phyloP scores from a whole-genome alignment of 768 basidiomycete species.

The Xerocomellus dryophilus region DNA sequence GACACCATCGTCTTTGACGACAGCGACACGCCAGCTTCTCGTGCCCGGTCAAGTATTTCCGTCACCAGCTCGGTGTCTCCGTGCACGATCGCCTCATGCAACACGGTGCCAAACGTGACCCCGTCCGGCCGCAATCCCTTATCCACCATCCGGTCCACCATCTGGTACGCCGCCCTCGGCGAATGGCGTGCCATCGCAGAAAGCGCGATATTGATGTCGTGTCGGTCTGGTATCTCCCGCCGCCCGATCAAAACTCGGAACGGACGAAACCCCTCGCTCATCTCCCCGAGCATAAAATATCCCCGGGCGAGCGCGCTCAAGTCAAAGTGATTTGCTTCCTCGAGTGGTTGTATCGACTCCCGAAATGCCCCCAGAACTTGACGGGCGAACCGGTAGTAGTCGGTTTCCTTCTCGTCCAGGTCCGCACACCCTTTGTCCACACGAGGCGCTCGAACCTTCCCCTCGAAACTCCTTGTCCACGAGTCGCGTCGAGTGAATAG shows the following conservation, averaged over 20 bases:
- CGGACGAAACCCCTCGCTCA: slow-evolving; percentile 44
- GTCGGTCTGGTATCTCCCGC: slow-evolving; percentile 53
- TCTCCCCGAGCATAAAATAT: slow-evolving; percentile 53
- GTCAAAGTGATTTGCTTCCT: slow-evolving; percentile 44
- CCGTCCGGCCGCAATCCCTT: slow-evolving; percentile 49
- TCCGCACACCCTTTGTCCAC: background rate
- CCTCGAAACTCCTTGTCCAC: slow-evolving; percentile 17
- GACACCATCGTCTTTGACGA: slow-evolving; percentile 48
- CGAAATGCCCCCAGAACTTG: slow-evolving; percentile 46
- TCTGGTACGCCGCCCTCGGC: slow-evolving; percentile 42
- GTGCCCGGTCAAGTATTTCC: slow-evolving; percentile 41
- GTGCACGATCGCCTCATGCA: slow-evolving; percentile 53
- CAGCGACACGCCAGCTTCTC: slow-evolving; percentile 36
- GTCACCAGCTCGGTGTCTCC: slow-evolving; percentile 44
- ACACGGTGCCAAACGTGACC: slow-evolving; percentile 57
- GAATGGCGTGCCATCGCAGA: slow-evolving; percentile 49
- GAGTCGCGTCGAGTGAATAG: slow-evolving; percentile 34
- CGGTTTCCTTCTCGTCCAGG: slow-evolving; percentile 2
- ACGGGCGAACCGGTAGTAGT: slow-evolving; percentile 39
- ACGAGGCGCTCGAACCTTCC: background rate
- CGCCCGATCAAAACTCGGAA: slow-evolving; percentile 48
- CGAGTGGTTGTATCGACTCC: slow-evolving; percentile 44
- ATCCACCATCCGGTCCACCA: slow-evolving; percentile 51
- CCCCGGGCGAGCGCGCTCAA: slow-evolving; percentile 63
- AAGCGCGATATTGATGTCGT: slow-evolving; percentile 66